phyloP scores from a whole-genome alignment of 1,284 basidiomycete genomes.

The Microbotryum silenes-acaulis region DNA sequence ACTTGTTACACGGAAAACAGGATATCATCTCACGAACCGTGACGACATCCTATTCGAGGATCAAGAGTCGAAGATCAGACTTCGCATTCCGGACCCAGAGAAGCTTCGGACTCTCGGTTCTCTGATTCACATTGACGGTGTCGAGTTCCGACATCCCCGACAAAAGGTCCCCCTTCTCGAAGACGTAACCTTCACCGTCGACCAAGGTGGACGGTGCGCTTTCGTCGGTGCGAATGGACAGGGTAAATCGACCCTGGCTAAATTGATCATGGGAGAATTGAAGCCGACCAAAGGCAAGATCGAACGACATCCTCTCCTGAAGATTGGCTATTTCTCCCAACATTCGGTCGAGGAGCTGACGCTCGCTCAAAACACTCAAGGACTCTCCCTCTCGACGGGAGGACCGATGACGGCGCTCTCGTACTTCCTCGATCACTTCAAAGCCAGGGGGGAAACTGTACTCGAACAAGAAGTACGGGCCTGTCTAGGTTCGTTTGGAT shows the following conservation, averaged over 20 bases:
- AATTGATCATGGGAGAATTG: constrained; percentile 51
- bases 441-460: constrained; percentile 38
- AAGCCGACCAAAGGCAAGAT: constrained; percentile 51
- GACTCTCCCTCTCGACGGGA: not conserved
- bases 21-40: constrained; percentile 48
- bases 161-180: constrained; percentile 45
- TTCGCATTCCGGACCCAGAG: constrained; percentile 49
- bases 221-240: constrained; percentile 53
- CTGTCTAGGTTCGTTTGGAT: constrained; percentile 49
- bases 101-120: constrained; percentile 50
- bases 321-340: constrained; percentile 49
- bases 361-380: constrained; percentile 47
- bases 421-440: constrained; percentile 41
- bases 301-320: constrained; percentile 52
- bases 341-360: constrained; percentile 41
- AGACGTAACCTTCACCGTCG: constrained; percentile 52
- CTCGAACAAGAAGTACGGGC: constrained; percentile 47
- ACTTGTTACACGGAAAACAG: constrained; percentile 7
- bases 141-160: constrained; percentile 46
- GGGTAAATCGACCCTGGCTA: constrained; percentile 53
- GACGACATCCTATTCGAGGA: constrained; percentile 50
- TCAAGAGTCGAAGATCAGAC: constrained; percentile 47
- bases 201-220: constrained; percentile 52
- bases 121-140: constrained; percentile 50
- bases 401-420: constrained; percentile 41